Base-by-base conservation (phyloP, 441 rosid species). In the Theobroma grandiflorum region DNA sequence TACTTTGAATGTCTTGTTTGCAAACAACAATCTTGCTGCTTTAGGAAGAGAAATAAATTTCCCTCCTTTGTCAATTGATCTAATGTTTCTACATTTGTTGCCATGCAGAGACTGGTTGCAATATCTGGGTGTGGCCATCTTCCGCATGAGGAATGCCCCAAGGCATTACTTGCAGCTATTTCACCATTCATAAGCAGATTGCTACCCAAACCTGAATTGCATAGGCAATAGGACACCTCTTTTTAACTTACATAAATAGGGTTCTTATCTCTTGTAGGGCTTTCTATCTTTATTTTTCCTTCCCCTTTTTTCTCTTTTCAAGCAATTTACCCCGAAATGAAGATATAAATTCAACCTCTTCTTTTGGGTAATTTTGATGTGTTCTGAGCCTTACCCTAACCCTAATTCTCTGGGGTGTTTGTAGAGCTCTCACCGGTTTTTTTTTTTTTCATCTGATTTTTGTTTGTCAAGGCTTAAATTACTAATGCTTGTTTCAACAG, bases 81-180 rank as follows among this genome's bases (percentile, higher is more conserved):
- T 47, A 5, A 73, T 49, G 6, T 68, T 79, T 16, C 33, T 59
- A 38, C 42, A 12, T 38, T 73, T 62, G 22, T 80, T 72, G 18
- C 49, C 38, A 1, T 84, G 89, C 97, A 96, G 98, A 93, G 98
- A 89, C 87, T 94, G 79, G 98, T 96, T 47, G 95, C 98, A 22
- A 92, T 96, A 87, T 93, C 98, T 0, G 96, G 98, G 75, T 94
- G 99, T 58, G 99, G 99, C 47, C 99, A 96, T 88, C 95, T 96
- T 81, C 99, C 98, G 18, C 99, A 96, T 2, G 99, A 94, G 88
- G 99, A 96, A 87, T 90, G 97, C 89, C 99, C 99, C 45, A 92
- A 92, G 86, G 94, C 96, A 78, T 87, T 96, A 82, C 92, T 94
- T 80, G 98, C 98, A 72, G 98, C 97, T 1, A 85, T 94, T 75